A percentile compares a stretch with the other conserved stretches of the same genome.
phyloP scores from a whole-genome alignment of 495 filamentous ascomycete genomes.

The Penicillium samsonianum region DNA sequence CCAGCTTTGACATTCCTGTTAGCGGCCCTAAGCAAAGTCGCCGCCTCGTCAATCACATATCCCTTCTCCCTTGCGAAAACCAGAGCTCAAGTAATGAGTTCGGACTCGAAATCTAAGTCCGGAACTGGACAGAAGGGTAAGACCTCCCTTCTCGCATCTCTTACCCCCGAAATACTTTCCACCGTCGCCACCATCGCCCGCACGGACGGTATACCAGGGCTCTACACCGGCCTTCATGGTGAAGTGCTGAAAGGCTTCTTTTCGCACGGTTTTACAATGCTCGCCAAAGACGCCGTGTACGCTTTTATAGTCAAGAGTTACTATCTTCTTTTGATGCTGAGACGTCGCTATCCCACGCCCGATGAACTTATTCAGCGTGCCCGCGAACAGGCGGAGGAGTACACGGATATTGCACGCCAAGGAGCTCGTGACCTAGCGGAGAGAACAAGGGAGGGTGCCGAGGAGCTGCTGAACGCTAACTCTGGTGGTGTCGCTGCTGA shows the following conservation, averaged over 20 bases:
- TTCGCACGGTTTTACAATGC: constrained; percentile 85
- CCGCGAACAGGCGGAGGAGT: constrained; percentile 48
- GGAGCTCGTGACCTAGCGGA: constrained; percentile 43
- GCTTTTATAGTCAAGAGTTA: constrained; percentile 68
- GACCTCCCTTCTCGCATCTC: constrained; percentile 11
- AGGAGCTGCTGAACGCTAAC: constrained; percentile 29
- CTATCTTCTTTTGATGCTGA: constrained; percentile 45
- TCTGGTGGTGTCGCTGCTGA: constrained; percentile 36
- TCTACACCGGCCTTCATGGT: constrained; percentile 77
- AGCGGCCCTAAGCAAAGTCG: constrained; percentile 78
- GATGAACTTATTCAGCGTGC: constrained; percentile 46
- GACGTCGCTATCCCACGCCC: constrained; percentile 45
- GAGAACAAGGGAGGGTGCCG: constrained; percentile 31
- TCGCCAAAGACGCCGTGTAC: constrained; percentile 82
- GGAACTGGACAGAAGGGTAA: constrained; percentile 3
- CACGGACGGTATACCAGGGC: constrained; percentile 63
- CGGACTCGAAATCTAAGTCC: not conserved
- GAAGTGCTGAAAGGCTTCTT: constrained; percentile 87
- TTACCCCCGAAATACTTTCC: constrained; percentile 60
- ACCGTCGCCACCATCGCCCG: constrained; percentile 63
- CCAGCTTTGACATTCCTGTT: constrained; percentile 65
- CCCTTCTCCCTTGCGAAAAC: constrained; percentile 84
- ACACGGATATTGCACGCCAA: constrained; percentile 44
- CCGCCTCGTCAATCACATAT: constrained; percentile 80
- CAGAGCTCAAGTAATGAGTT: constrained; percentile 60